Evolutionary conservation across 495 filamentous ascomycete species (phyloP), one percentile per base, ranked within the genome.

Genomic region (Podospora didyma): DNA sequence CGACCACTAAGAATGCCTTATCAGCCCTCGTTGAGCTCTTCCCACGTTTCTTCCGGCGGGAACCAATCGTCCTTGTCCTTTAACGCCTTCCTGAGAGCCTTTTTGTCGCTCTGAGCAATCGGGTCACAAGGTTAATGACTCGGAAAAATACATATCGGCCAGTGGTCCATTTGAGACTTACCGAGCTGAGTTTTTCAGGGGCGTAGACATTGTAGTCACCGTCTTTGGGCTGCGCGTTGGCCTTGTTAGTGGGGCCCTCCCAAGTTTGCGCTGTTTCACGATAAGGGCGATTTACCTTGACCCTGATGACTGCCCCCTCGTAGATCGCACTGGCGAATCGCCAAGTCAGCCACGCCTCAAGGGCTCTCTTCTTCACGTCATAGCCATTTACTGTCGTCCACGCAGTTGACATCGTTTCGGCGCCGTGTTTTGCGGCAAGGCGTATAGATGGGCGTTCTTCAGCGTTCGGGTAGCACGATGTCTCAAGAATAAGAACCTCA

Each of bases 301-400:
- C 37, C 16, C n/a, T 14, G 37, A 17, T 4, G 37, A 16, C 4
- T 41, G 3, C 37, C 6, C 37, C 46, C 2, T 48, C 46, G 19
- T 23, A 23, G 7, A 16, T 17, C 12, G 37, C 6, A 3, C 46
- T 21, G n/a, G 46, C 46, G 46, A 48, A 48, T 48, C 46, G 46
- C 46, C 46, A 48, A 2, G 5, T 23, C 19, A 48, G 1, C 46
- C 46, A 48, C 1, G 46, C 46, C 46, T 48, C 46, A 3, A 48
- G 46, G 46, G 46, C 46, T 48, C 46, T 48, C 46, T 48, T 48
- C 2, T n/a, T 48, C 19, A 48, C 9, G 46, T 48, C 20, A n/a
- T 48, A 48, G 46, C 20, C 21, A 11, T 48, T 48, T n/a, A 48
- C 46, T 7, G 46, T 24, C n/a, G 46, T 48, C 20, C 20, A 48